Evolutionary conservation across 2,329 filamentous ascomycete species (phyloP), one percentile per base, ranked within the genome.

Genomic region (Sordariomycetes sp.): DNA sequence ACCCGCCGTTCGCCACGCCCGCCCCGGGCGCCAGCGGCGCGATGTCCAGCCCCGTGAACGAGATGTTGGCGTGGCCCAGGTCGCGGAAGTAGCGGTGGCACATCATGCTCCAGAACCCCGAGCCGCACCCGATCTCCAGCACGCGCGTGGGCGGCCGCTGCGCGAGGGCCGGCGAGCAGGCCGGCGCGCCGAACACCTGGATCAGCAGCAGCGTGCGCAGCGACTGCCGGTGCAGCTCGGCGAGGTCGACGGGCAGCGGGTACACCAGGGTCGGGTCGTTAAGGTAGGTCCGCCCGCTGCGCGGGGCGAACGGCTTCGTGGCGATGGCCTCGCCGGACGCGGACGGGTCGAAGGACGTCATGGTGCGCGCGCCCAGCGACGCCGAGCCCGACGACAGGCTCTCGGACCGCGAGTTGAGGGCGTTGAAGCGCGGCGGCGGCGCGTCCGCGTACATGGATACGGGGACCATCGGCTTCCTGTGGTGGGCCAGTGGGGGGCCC

Each of bases 21-120:
- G 65, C 72, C 35, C 73, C 73, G 8, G 72, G 71, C 3, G 87
- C 85, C 25, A 93, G 70, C 4, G 88, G 86, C 10, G 88, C 87
- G 59, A 96, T 83, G 68, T 96, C 91, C 48, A 96, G 72, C 1
- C 91, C 92, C 0, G 87, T 89, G 68, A 95, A 96, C 5, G 83
- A 82, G 24, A 95, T 85, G 60, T 85, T 79, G 4, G 78, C 73
- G 66, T 88, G 80, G 16, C 90, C 90, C 58, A 81, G 77, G 54
- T 82, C 79, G 59, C 81, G 78, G 67, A 92, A 90, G 71, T 89
- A 88, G 40, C 89, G 83, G 70, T 96, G 88, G 69, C 90, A 95
- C 76, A 90, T 85, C 72, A 89, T 87, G 64, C 89, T 92, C 92
- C 92, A 97, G 68, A 95, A 89, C 25, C 85, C 93, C 22, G 88